Base-by-base conservation (phyloP, 106 monocot genomes). In the Dactylorhiza incarnata region DNA sequence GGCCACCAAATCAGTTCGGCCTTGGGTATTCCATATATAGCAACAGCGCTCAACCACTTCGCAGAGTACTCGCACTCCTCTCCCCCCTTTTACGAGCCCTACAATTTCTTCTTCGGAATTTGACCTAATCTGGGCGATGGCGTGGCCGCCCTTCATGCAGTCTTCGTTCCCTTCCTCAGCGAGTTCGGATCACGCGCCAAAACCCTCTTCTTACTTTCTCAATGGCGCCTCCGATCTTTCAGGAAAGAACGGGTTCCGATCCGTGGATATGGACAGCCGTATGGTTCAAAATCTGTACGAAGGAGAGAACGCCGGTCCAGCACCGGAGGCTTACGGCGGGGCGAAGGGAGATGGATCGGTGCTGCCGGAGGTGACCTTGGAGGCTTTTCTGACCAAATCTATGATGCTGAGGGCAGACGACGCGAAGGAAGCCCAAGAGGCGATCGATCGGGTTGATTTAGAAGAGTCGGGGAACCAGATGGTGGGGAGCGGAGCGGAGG, bases 401-500 rank as follows among this genome's bases (percentile, higher is more conserved):
- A 49, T 48, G 14, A 4, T 5, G 49, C 10, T 23, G 22, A 72
- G 72, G 12, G 17, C n/a, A 16, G 72, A 49, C 3, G 72, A 72
- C 5, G 7, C 14, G 17, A 70, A 70, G 15, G 43, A 2, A 17
- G 45, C 69, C 45, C 17, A 15, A 16, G 69, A 4, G n/a, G 72
- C 17, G 48, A 16, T 8, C 7, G 72, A 49, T 4, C 72, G 49
- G 12, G 9, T 49, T 5, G 69, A 69, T 7, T 69, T 69, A 16
- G 69, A 69, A 45, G 69, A 15, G 17, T 7, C 72, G 72, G 72
- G 49, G 48, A 49, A 10, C 49, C 72, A 72, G 23, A 11, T 72
- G 80, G 70, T 16, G 74, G 46, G 29, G 1, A 17, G 79, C 11
- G 73, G 68, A 37, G 55, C 76, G 78, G 26, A 79, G 25, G 5